Evolutionary conservation across 2,329 filamentous ascomycete genomes (phyloP).

Genomic region (Diaporthe helianthi): DNA sequence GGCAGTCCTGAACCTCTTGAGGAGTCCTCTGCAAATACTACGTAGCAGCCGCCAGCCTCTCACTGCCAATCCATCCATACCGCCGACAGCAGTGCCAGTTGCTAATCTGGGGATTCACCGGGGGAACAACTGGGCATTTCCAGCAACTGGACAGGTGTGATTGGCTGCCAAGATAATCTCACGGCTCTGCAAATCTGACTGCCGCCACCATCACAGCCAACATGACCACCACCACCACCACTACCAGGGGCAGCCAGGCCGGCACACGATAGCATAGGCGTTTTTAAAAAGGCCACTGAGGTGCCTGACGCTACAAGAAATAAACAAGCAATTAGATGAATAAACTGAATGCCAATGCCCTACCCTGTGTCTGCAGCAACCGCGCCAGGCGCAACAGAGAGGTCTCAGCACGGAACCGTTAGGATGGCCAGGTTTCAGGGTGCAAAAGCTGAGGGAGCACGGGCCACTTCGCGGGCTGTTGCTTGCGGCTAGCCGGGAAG

Average conservation of each 20-base stretch:
- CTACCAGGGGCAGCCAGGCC: not conserved
- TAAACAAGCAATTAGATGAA: not conserved
- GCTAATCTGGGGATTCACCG: conserved; percentile 13
- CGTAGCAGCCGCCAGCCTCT: not conserved
- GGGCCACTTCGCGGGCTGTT: conserved; percentile 3
- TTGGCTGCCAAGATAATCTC: conserved; percentile 29
- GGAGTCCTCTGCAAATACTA: not conserved
- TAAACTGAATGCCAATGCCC: not conserved
- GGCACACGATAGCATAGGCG: no score
- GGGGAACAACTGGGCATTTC: conserved; percentile 16
- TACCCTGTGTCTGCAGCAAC: conserved; percentile 5
- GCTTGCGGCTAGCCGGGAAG: conserved; percentile 27
- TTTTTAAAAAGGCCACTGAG: not conserved
- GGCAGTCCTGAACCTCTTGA: not conserved
- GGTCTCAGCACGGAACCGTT: not conserved
- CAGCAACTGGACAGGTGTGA: conserved; percentile 13
- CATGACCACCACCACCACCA: not conserved
- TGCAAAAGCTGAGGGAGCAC: not conserved
- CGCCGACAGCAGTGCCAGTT: not conserved
- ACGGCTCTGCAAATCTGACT: conserved; percentile 21
- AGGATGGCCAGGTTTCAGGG: conserved; percentile 22
- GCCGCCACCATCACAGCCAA: not conserved
- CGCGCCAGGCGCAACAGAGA: not conserved
- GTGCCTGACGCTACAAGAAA: not conserved
- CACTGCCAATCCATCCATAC: not conserved